These are phyloP conservation scores for Apiotrichum laibachii DNA, from an alignment of 1,284 basidiomycete genomes.

Conservation along the genomic window DNA sequence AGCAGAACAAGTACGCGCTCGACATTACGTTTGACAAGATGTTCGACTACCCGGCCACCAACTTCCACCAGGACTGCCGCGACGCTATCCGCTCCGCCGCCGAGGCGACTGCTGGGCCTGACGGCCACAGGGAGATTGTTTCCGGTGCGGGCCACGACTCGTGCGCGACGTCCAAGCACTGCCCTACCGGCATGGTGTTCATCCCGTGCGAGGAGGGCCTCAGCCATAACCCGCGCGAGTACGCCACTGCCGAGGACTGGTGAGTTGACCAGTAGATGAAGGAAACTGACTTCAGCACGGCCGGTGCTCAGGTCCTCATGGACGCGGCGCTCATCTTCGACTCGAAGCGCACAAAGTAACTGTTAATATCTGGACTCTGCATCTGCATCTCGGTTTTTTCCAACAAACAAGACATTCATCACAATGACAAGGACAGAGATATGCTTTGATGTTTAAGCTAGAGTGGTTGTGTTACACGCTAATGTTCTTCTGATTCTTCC, in stretches of 20 bases:
- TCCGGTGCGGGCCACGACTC: conserved; percentile 30
- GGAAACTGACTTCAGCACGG: background rate
- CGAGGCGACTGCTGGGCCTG: background rate
- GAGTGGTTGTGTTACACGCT: too few relatives aligned
- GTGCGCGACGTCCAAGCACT: conserved; percentile 19
- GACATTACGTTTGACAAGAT: conserved; percentile 9
- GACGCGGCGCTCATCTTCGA: conserved; percentile 20
- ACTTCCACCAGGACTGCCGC: conserved; percentile 13
- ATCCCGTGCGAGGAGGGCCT: conserved; percentile 33
- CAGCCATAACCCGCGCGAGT: conserved; percentile 34
- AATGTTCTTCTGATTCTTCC: too few relatives aligned
- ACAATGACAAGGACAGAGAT: background rate
- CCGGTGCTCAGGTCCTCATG: conserved; percentile 25
- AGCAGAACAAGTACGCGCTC: conserved; percentile 5
- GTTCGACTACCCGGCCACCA: conserved; percentile 16
- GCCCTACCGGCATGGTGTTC: conserved; percentile 39
- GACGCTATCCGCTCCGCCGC: conserved; percentile 16
- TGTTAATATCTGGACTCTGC: background rate
- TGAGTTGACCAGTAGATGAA: background rate
- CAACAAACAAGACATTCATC: background rate
- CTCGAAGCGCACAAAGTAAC: conserved; percentile 1
- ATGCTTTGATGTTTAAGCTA: too few relatives aligned
- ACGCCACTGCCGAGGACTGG: conserved; percentile 26
- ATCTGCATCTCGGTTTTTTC: background rate
- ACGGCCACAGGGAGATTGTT: conserved; percentile 10